Conservation (phyloP, 163 green algal genomes). For the Chlorella variabilis region DNA sequence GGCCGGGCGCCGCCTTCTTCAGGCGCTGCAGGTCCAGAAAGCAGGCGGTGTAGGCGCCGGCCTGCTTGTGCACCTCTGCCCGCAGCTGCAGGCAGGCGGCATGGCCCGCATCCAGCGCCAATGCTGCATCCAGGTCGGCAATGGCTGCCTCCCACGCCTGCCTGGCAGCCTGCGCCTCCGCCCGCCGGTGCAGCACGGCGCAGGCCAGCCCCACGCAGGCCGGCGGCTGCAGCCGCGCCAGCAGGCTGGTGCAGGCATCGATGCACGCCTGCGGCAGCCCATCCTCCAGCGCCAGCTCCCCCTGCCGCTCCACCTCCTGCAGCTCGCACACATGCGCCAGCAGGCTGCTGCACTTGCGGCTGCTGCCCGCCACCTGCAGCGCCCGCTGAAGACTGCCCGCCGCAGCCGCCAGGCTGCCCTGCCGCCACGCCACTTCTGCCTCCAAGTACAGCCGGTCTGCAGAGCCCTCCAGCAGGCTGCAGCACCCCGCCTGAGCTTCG, state of each 20-base stretch:
- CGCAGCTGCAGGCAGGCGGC: constrained; percentile 28
- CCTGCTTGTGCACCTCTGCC: constrained; percentile 32
- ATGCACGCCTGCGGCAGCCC: not conserved
- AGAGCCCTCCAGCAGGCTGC: constrained; percentile 2
- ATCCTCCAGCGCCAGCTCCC: constrained; percentile 12
- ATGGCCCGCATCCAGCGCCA: constrained; percentile 51
- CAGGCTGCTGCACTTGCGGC: constrained; percentile 32
- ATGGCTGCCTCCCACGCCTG: constrained; percentile 46
- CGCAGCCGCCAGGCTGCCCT: constrained; percentile 38
- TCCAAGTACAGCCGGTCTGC: constrained; percentile 38
- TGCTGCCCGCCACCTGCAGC: not conserved
- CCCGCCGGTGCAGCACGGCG: constrained; percentile 20
- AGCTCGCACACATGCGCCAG: not conserved
- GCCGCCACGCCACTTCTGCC: constrained; percentile 42
- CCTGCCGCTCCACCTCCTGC: not conserved
- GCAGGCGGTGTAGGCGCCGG: constrained; percentile 27
- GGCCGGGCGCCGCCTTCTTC: constrained; percentile 22
- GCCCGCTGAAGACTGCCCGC: constrained; percentile 16
- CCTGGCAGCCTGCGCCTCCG: constrained; percentile 44
- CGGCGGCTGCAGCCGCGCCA: constrained; percentile 7
- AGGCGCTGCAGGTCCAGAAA: constrained; percentile 47
- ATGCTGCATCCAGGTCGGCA: constrained; percentile 54
- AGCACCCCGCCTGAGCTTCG: constrained; percentile 32
- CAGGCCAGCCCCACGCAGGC: constrained; percentile 34
- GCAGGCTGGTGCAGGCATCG: constrained; percentile 16